Evolutionary conservation across 106 monocot species (phyloP).

Genomic region (Platanthera zijinensis): DNA sequence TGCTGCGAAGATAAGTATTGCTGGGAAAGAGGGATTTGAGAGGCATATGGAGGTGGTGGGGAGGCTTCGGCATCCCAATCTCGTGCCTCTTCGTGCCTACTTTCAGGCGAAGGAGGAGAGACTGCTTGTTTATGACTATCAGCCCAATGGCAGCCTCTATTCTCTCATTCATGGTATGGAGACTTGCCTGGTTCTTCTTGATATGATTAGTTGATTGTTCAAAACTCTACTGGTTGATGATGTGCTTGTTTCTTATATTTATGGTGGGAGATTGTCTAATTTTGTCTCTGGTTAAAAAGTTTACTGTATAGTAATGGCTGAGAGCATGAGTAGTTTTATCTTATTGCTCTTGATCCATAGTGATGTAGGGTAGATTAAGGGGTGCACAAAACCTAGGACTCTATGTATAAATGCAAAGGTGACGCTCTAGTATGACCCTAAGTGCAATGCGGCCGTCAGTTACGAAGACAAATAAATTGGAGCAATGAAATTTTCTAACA

Average conservation of each 20-base stretch:
- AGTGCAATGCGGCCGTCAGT: too few species aligned
- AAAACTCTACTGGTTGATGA: background rate
- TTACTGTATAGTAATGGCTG: background rate
- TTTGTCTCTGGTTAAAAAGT: background rate
- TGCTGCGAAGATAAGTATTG: conserved; percentile 25
- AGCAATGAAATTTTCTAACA: too few species aligned
- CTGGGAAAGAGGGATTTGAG: conserved; percentile 62
- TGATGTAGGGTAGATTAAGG: too few species aligned
- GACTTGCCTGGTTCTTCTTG: background rate
- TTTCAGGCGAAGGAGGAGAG: conserved; percentile 91
- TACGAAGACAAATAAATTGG: too few species aligned
- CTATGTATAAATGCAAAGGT: too few species aligned
- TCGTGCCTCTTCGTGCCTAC: conserved; percentile 67
- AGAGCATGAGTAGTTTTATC: background rate
- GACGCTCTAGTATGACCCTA: too few species aligned
- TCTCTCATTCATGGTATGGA: conserved; percentile 72
- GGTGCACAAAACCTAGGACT: too few species aligned
- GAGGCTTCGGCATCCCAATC: conserved; percentile 66
- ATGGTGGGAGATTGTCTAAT: background rate
- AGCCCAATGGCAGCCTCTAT: conserved; percentile 79
- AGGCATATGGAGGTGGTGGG: conserved; percentile 76
- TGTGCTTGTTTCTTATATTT: background rate
- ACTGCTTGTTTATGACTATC: conserved; percentile 81
- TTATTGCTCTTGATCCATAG: background rate
- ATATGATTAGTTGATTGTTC: background rate